Evolutionary conservation across 495 filamentous ascomycete species (phyloP).

Genomic region (Xylaria sp.): DNA sequence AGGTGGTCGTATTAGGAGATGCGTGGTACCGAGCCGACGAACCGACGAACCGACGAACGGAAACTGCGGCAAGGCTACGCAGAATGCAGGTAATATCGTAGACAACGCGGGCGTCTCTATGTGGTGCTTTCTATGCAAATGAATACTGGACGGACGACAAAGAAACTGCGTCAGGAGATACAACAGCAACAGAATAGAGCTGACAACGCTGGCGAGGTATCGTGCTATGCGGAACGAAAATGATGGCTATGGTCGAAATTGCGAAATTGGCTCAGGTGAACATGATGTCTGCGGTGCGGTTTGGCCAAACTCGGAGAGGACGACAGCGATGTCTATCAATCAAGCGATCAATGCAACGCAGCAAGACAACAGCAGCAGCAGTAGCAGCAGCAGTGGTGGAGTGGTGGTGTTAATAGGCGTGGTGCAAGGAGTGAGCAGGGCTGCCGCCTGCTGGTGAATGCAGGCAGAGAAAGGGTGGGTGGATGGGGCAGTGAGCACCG

Average conservation of each 20-base stretch:
- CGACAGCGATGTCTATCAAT: conserved; percentile 16
- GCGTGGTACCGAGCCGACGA: conserved; percentile 18
- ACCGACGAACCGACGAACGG: conserved; percentile 8
- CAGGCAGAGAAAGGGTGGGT: conserved; percentile 5
- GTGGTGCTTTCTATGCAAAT: conserved; percentile 6
- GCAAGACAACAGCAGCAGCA: conserved; percentile 18
- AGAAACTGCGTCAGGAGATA: conserved; percentile 17
- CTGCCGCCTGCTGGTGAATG: conserved; percentile 7
- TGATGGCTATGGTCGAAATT: conserved; percentile 13
- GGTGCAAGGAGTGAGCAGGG: conserved; percentile 24
- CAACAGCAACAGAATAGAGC: conserved; percentile 22
- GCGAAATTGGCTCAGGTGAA: conserved; percentile 1
- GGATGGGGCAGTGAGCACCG: conserved; percentile 2
- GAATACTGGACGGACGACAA: neutral
- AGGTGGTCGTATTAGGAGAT: conserved; percentile 14
- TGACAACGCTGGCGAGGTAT: conserved; percentile 19
- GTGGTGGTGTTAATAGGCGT: conserved; percentile 14
- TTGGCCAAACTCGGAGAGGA: conserved; percentile 4
- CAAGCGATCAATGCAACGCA: conserved; percentile 27
- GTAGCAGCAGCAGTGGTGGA: conserved; percentile 1
- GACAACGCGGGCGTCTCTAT: conserved; percentile 13
- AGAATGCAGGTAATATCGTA: conserved; percentile 12
- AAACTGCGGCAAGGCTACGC: conserved; percentile 8
- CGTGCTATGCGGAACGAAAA: conserved; percentile 15
- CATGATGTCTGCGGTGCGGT: conserved; percentile 2